Conservation (phyloP, 1,284 basidiomycete genomes). For the Hemileia vastatrix region DNA sequence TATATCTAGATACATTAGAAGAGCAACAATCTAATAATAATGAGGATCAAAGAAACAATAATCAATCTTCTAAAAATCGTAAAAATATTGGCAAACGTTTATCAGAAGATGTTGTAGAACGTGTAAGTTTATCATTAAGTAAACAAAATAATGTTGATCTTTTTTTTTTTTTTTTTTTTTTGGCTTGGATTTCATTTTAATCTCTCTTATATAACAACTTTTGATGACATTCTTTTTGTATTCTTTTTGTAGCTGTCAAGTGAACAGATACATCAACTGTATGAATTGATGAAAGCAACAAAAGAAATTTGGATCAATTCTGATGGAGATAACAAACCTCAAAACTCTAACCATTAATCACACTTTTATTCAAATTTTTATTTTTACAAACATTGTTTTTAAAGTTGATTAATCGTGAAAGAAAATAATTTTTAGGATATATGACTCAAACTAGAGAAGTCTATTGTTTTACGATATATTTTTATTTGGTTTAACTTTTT, state of each 20-base stretch:
- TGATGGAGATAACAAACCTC: too few relatives aligned
- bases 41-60: neutral
- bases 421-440: too few relatives aligned
- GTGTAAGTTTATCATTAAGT: constrained; percentile 7
- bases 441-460: too few relatives aligned
- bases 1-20: constrained; percentile 39
- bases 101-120: constrained; percentile 28
- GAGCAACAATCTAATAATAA: constrained; percentile 26
- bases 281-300: constrained; percentile 32
- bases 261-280: constrained; percentile 44
- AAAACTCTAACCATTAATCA: too few relatives aligned
- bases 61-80: constrained; percentile 19
- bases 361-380: too few relatives aligned
- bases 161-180: neutral
- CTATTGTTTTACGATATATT: too few relatives aligned
- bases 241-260: constrained; percentile 32
- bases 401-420: too few relatives aligned
- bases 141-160: too few relatives aligned
- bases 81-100: constrained; percentile 31
- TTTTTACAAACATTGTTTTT: too few relatives aligned
- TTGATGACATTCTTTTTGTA: neutral
- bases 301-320: constrained; percentile 21
- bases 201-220: neutral
- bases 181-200: neutral
- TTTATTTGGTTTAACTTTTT: too few relatives aligned